A percentile compares a stretch with the other conserved stretches of the same genome.
Evolutionary conservation across 2,329 filamentous ascomycete species (phyloP).

Genomic region (Fusarium nurragi): DNA sequence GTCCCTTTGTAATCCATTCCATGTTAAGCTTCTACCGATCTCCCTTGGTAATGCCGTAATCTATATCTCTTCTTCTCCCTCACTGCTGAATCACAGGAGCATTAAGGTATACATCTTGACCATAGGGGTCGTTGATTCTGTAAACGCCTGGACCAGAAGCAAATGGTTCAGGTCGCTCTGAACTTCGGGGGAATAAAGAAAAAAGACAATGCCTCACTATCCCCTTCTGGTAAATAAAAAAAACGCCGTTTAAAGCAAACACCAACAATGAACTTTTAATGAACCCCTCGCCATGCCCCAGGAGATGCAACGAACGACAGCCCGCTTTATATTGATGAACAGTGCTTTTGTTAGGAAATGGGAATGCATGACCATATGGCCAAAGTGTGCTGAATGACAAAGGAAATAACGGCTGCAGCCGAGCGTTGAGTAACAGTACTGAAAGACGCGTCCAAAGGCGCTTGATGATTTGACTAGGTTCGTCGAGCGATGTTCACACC

Average conservation of each 20-base stretch:
- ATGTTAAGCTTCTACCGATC: conserved; percentile 21
- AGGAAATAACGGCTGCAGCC: conserved; percentile 32
- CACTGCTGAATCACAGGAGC: conserved; percentile 38
- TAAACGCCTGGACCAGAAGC: conserved; percentile 37
- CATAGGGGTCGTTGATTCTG: conserved; percentile 35
- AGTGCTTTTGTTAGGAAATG: conserved; percentile 34
- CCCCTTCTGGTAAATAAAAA: conserved; percentile 22
- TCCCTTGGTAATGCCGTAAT: conserved; percentile 19
- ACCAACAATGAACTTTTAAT: conserved; percentile 41
- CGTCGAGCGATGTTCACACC: conserved; percentile 58
- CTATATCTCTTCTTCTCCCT: conserved; percentile 34
- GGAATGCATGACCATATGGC: conserved; percentile 13
- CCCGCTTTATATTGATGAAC: conserved; percentile 28
- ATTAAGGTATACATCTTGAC: conserved; percentile 43
- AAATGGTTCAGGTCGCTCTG: conserved; percentile 31
- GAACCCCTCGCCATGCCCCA: conserved; percentile 48
- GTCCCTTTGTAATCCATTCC: conserved; percentile 14
- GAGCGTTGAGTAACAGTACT: not conserved
- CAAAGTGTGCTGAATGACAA: conserved; percentile 27
- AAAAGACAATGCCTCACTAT: conserved; percentile 37
- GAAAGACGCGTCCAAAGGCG: not conserved
- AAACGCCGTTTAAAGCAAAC: conserved; percentile 42
- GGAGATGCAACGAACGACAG: conserved; percentile 45
- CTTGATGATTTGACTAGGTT: conserved; percentile 18
- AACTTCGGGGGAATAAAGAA: conserved; percentile 29